phyloP scores from a whole-genome alignment of 169 alveolate species.

The Plasmodium chabaudi region DNA sequence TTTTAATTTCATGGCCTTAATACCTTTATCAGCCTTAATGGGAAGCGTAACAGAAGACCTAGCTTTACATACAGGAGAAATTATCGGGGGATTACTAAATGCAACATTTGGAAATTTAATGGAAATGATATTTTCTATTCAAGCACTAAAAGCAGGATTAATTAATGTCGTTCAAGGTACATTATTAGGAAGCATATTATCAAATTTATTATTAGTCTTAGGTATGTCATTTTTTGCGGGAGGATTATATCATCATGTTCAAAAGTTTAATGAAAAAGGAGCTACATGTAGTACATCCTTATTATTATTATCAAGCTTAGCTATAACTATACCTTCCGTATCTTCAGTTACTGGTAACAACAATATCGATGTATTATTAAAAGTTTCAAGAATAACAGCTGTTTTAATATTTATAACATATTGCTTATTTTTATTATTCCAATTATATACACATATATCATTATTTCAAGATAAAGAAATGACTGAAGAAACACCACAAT shows the following conservation, averaged over 20 bases:
- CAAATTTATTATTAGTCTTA: slow-evolving; percentile 88
- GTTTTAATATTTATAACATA: slow-evolving; percentile 84
- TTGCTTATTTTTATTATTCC: slow-evolving; percentile 86
- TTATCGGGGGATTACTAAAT: slow-evolving; percentile 89
- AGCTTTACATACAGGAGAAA: slow-evolving; percentile 90
- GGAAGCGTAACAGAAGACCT: slow-evolving; percentile 90
- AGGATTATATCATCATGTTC: slow-evolving; percentile 89
- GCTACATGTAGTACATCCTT: slow-evolving; percentile 89
- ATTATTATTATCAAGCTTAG: slow-evolving; percentile 86
- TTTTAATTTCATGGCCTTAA: slow-evolving; percentile 86
- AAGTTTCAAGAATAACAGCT: slow-evolving; percentile 88
- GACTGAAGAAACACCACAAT: slow-evolving; percentile 80
- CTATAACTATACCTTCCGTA: slow-evolving; percentile 88
- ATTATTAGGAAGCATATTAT: slow-evolving; percentile 88
- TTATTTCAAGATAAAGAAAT: slow-evolving; percentile 83
- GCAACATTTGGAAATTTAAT: slow-evolving; percentile 93
- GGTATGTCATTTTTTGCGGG: slow-evolving; percentile 92
- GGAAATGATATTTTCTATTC: slow-evolving; percentile 91
- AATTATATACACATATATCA: slow-evolving; percentile 86
- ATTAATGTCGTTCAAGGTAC: slow-evolving; percentile 92
- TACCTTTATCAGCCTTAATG: slow-evolving; percentile 89
- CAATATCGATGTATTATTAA: slow-evolving; percentile 63
- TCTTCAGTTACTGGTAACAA: slow-evolving; percentile 77
- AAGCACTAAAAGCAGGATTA: slow-evolving; percentile 84
- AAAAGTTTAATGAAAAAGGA: slow-evolving; percentile 89